Percentiles rank a stretch among this genome's conserved stretches.
Conservation (phyloP, 257 asterid species). For the Solanum stenotomum region DNA sequence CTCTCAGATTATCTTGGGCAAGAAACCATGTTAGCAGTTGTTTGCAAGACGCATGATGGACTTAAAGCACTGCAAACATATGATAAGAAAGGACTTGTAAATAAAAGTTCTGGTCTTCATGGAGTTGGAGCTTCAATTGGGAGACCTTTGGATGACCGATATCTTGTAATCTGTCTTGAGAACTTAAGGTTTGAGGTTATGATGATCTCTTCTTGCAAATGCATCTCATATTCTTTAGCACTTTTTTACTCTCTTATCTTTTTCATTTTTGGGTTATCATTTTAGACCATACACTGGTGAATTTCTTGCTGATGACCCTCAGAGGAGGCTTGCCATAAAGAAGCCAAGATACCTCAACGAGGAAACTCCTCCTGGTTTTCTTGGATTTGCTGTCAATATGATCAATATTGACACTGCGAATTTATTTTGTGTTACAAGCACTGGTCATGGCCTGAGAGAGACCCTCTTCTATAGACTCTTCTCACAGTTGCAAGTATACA, state of each 20-base stretch:
- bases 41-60: conserved; percentile 61
- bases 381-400: conserved; percentile 95
- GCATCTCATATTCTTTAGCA: background rate
- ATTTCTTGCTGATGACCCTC: conserved; percentile 62
- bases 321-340: conserved; percentile 55
- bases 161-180: conserved; percentile 62
- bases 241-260: background rate
- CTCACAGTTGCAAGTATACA: conserved; percentile 67
- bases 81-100: conserved; percentile 36
- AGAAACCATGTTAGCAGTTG: conserved; percentile 70
- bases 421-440: conserved; percentile 23
- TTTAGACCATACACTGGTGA: conserved; percentile 63
- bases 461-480: conserved; percentile 77
- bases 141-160: conserved; percentile 39
- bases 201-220: conserved; percentile 2
- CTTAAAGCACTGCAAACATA: conserved; percentile 54
- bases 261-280: conserved; percentile 13
- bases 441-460: conserved; percentile 64
- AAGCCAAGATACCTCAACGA: conserved; percentile 57
- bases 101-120: conserved; percentile 42
- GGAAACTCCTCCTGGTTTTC: conserved; percentile 64
- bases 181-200: conserved; percentile 39
- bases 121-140: conserved; percentile 46
- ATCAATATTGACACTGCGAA: conserved; percentile 37
- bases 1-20: conserved; percentile 64